Evolutionary conservation across 148 eudicot genomes (phyloP).

Genomic region (Diospyros kaki): DNA sequence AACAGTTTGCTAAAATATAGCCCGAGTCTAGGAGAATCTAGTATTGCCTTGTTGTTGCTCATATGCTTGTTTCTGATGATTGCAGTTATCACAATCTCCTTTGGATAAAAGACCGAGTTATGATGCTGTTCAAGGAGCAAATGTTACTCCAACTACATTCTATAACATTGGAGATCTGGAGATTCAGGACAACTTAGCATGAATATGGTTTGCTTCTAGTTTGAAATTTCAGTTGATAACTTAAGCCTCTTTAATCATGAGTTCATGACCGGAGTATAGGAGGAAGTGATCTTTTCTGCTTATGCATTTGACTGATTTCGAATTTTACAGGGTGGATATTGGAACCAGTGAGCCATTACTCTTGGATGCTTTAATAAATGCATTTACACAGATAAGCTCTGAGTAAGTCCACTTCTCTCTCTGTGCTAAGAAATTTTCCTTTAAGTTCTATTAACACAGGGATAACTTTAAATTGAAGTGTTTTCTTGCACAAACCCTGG

Average conservation of each 20-base stretch:
- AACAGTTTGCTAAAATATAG: neutral
- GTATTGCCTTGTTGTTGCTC: neutral
- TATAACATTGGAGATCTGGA: slow-evolving; percentile 92
- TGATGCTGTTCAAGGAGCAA: slow-evolving; percentile 86
- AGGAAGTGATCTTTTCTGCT: neutral
- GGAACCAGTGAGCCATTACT: slow-evolving; percentile 81
- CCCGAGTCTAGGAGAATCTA: neutral
- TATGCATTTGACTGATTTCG: slow-evolving; percentile 6
- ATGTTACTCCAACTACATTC: slow-evolving; percentile 83
- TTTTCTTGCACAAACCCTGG: neutral
- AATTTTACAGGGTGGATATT: slow-evolving; percentile 74
- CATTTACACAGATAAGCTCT: slow-evolving; percentile 83
- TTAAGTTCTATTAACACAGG: neutral
- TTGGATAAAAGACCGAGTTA: slow-evolving; percentile 73
- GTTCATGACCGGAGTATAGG: neutral
- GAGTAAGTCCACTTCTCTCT: slow-evolving; percentile 59
- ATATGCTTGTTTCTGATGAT: slow-evolving; percentile 9
- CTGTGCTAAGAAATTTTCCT: neutral
- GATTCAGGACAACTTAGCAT: slow-evolving; percentile 86
- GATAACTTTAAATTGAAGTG: neutral
- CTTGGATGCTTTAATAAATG: slow-evolving; percentile 74
- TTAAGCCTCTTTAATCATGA: too few relatives aligned
- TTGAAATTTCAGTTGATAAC: slow-evolving; percentile 1
- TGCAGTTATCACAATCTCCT: slow-evolving; percentile 79
- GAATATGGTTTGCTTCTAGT: slow-evolving; percentile 61